A percentile compares a stretch with the other conserved stretches of the same genome.
These are phyloP conservation scores for Luffa acutangula DNA, from an alignment of 306 rosid species.

Conservation along the genomic window DNA sequence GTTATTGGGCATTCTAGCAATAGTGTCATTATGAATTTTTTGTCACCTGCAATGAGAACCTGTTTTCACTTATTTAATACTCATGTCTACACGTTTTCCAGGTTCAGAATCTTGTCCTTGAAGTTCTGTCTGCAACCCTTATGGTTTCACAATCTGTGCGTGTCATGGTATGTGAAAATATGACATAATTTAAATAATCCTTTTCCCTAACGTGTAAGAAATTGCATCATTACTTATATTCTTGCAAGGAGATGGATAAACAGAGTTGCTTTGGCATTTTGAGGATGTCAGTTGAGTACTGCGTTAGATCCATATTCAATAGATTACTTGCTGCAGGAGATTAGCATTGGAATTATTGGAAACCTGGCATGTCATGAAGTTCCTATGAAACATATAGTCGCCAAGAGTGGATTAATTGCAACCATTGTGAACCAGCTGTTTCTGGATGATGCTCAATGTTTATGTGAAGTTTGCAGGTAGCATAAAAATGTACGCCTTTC, in stretches of 20 bases:
- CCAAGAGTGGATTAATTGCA: slow-evolving; percentile 48
- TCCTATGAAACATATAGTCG: slow-evolving; percentile 43
- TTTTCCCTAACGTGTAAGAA: not conserved
- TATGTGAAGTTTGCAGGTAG: slow-evolving; percentile 81
- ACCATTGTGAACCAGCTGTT: slow-evolving; percentile 48
- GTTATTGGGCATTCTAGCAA: not conserved
- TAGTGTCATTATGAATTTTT: not conserved
- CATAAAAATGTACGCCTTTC: slow-evolving; percentile 5
- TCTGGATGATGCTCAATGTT: slow-evolving; percentile 72
- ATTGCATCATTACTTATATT: not conserved
- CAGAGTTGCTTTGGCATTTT: not conserved
- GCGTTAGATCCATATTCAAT: slow-evolving; percentile 6
- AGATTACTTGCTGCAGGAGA: slow-evolving; percentile 48
- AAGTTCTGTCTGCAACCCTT: slow-evolving; percentile 74
- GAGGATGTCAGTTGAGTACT: slow-evolving; percentile 11
- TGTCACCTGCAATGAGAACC: not conserved
- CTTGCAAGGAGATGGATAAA: slow-evolving; percentile 2
- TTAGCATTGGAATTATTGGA: slow-evolving; percentile 68
- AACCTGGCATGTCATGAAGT: slow-evolving; percentile 84
- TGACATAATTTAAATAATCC: not conserved
- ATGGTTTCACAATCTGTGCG: slow-evolving; percentile 51
- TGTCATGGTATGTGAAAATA: slow-evolving; percentile 34
- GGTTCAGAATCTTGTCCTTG: slow-evolving; percentile 78
- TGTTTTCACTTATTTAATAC: not conserved
- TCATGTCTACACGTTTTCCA: slow-evolving; percentile 19